Base-by-base conservation (phyloP, 1,139 yeast species). In the Zygoascus hellenicus region DNA sequence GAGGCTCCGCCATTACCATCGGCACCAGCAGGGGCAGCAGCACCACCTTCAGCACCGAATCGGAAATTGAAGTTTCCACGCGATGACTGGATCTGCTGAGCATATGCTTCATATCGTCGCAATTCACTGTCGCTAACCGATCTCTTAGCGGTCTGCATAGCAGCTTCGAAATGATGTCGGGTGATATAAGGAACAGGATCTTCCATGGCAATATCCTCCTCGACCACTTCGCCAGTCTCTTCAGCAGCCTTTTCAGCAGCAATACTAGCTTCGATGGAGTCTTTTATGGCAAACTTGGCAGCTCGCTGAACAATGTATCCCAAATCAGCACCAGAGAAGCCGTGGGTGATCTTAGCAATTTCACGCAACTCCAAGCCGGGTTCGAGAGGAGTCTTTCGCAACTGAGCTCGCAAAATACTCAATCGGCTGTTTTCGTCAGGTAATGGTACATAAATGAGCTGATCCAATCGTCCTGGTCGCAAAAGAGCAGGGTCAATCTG, bases 391-490 rank as follows among this genome's bases (percentile, higher is more conserved):
- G 98, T 87, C 74, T 92, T 92, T 75, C 98, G 87, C 66, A 92
- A 81, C 78, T 94, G 99, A 22, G 98, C 98, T 61, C 80, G 75
- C 70, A 92, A 78, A 65, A 92, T 94, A 13, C 97, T 88, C 62
- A 89, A 74, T 74, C 99, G 86, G 31, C 96, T 97, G 48, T 72
- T 75, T 69, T 87, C 96, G 68, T 92, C 97, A 53, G 99, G 99
- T 68, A 94, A 80, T 67, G 98, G 98, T 58, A 94, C 98, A 64
- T 94, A 92, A 62, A 92, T 92, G 72, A 92, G 80, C 75, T 94
- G 98, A 71, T 92, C 99, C 63, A 92, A 82, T 78, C 99, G 87
- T 62, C 99, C 99, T 16, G 99, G 99, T 76, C 99, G 89, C 70
- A 94, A 77, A 62, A 92, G 80, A 35, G 99, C 99, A 26, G 98